Evolutionary conservation across 192 early-diverging fungal genomes (phyloP), one percentile per base, ranked within the genome.

Genomic region (Entomortierella parvispora): DNA sequence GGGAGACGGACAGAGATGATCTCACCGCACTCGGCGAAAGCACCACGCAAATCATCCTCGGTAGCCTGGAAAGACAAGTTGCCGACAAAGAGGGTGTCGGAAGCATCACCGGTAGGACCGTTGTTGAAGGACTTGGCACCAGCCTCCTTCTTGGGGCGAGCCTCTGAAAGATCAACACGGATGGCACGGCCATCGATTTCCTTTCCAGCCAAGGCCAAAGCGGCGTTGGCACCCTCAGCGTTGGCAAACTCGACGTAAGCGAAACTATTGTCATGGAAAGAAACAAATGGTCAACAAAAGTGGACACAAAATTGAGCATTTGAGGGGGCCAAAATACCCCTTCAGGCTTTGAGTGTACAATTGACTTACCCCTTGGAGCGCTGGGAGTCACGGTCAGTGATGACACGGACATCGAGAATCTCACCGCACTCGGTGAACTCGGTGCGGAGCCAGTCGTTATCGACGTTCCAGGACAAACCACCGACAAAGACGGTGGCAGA

Each of bases 181-280:
- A 98, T 82, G 48, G 76, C 70, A 61, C 95, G 92, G 43, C 95
- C 95, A 46, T 93, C 93, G 42, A 97, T 74, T 55, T 96, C 90
- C 40, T 82, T 80, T 43, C 87, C 93, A 40, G 81, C 71, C 49
- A 89, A 81, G 44, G 81, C 82, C 48, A 90, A 45, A 4, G 93
- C 94, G 66, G 87, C 87, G 50, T 89, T 87, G 82, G 69, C 86
- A 89, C 43, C 76, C 79, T 46, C 81, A 89, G 47, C 79, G 63
- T 42, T 58, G 51, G 83, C 82, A 74, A 95, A 96, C 58, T 96
- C 92, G 28, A 97, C 88, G 82, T 95, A 94, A 56, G 90, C 93
- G 72, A 92, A 95, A 51, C 89, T 87, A 70, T 68, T 40, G 5
- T 40, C 37, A 40, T 60, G 58, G 40, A 22, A 44, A 20, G 26